Base-by-base conservation (phyloP, 768 basidiomycete genomes). In the Lyophyllum shimeji region DNA sequence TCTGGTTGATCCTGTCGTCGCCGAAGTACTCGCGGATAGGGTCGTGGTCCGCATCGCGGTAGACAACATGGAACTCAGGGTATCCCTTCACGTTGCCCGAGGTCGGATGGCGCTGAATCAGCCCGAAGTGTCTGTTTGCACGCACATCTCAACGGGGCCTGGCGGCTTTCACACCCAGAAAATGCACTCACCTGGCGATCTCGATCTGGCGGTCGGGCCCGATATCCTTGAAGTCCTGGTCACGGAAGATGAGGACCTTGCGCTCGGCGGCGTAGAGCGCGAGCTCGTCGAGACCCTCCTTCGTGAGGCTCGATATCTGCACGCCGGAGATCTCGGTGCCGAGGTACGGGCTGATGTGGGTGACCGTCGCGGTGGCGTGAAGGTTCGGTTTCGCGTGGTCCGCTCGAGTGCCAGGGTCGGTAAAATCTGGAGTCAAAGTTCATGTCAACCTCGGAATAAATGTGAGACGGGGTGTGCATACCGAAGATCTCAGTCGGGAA, bases 211-310 rank as follows among this genome's bases (percentile, higher is more conserved):
- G 66, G 40, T 83, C 81, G 7, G 79, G 72, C 1, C 70, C 69
- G n/a, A 83, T 57, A 57, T 83, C 82, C 68, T 82, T 84, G 70
- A 85, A 83, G 65, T 85, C 79, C 59, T 85, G 84, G 67, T 84
- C 76, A 18, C 83, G 76, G 74, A 84, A 82, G 6, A 83, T 47
- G 9, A 85, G 64, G 31, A 83, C 73, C 65, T 82, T 83, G 43
- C 81, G 65, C 66, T 84, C 77, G 1, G 80, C 83, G 34, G 79
- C 71, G 55, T 71, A 75, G 5, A 83, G 71, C 4, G 80, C 81
- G 27, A 82, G 75, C 60, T 82, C 81, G 58, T 83, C 76, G 6
- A 83, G 73, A 1, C 82, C 83, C 50, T 77, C 81, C 42, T 75
- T 71, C 56, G 69, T 69, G 46, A 84, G 75, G 56, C 82, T 68